A percentile compares a stretch with the other conserved stretches of the same genome.
Evolutionary conservation across 352 stramenopile genomes (phyloP).

Genomic region (Aphanomyces invadans): DNA sequence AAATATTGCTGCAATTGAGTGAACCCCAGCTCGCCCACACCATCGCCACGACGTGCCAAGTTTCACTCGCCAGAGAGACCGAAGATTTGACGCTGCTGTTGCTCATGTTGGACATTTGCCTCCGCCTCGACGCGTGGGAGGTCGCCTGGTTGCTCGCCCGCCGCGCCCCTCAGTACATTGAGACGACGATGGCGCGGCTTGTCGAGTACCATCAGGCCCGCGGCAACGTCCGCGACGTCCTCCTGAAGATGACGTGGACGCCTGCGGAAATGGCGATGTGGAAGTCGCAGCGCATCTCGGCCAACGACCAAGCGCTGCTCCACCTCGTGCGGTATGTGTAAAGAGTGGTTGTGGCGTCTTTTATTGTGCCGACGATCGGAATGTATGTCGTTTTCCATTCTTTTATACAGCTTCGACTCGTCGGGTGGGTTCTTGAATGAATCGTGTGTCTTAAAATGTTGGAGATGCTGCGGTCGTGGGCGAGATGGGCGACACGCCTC

Average conservation of each 20-base stretch:
- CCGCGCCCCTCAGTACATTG: neutral
- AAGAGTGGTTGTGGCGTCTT: no score
- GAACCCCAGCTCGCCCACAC: neutral
- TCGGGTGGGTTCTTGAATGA: no score
- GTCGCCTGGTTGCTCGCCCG: neutral
- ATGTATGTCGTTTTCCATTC: no score
- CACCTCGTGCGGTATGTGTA: neutral
- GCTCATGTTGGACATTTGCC: neutral
- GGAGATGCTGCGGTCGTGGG: no score
- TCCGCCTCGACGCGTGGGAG: neutral
- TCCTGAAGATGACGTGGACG: conserved; percentile 11
- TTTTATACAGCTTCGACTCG: no score
- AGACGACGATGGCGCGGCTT: neutral
- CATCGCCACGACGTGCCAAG: neutral
- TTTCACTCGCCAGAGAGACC: neutral
- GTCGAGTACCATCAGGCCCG: neutral
- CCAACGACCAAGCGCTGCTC: neutral
- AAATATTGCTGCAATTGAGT: neutral
- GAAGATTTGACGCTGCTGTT: neutral
- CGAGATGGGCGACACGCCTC: no score
- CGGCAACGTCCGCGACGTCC: neutral
- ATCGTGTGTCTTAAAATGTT: no score
- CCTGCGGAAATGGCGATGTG: neutral
- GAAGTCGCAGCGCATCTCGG: neutral
- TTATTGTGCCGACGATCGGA: no score